Evolutionary conservation across 129 eudicot species (phyloP), one percentile per base, ranked within the genome.

Genomic region (Lactuca sativa): DNA sequence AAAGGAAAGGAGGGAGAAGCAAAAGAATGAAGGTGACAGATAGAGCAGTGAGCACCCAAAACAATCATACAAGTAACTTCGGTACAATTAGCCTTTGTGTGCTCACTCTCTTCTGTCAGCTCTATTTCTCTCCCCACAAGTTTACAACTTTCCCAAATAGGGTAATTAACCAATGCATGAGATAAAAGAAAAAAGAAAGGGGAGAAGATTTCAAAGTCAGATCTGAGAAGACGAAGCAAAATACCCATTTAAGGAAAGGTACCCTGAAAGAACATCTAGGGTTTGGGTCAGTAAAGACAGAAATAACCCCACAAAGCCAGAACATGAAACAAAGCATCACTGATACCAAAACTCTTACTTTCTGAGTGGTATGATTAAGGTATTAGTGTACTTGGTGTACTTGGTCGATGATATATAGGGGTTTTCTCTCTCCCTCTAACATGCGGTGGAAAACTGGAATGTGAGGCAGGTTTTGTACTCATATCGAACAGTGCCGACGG

Each of bases 21-120:
- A 68, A 36, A 36, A 63, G 77, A 59, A 69, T 55, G 61, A 59
- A 79, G 67, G 41, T 80, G 84, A 80, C 84, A 80, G 80, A 80
- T 64, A 80, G 84, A 80, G 84, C 80, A 69, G 84, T 80, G 84
- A 80, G 84, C 84, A 80, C 84, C 54, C 77, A 80, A 74, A 75
- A 70, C 74, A 80, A 74, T 70, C 72, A 44, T 74, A 69, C 75
- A 62, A 48, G 41, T 56, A 21, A 2, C 21, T 36, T 69, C 1
- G 31, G 79, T 69, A 74, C 51, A 75, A 67, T 47, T 69, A 69
- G 77, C 62, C 84, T 69, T 71, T 80, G 84, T 74, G 84, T 80
- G 84, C 84, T 80, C 84, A 80, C 84, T 80, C 84, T 80, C 84
- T 80, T 80, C 84, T 80, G 84, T 80, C 80, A 80, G 36, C 76